Percentiles rank a stretch among this genome's conserved stretches.
Evolutionary conservation across 1,139 yeast species (phyloP).

Genomic region (Scheffersomyces illinoinensis): DNA sequence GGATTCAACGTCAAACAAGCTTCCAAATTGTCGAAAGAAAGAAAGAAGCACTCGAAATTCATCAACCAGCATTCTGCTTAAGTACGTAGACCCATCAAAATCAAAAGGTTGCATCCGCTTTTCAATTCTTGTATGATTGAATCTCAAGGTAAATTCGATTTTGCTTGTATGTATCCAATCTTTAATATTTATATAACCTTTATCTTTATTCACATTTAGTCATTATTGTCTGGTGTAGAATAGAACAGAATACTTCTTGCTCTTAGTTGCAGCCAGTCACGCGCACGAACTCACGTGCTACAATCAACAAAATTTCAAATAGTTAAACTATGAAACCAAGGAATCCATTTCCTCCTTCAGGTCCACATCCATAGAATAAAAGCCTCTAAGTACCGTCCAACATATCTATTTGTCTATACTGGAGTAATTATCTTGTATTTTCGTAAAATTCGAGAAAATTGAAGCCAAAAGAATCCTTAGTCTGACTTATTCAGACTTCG

Average conservation of each 20-base stretch:
- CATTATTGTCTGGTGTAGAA: neutral
- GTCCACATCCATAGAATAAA: neutral
- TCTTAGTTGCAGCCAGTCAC: neutral
- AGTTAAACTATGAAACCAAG: neutral
- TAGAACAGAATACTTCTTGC: neutral
- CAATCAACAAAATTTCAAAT: neutral
- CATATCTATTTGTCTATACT: neutral
- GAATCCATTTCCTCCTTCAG: neutral
- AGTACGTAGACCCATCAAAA: neutral
- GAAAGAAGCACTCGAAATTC: slow-evolving; percentile 25
- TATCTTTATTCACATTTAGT: neutral
- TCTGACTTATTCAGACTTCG: neutral
- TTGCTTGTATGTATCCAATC: neutral
- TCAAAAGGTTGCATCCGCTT: neutral
- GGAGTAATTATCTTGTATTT: neutral
- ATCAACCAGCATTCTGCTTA: neutral
- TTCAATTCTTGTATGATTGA: neutral
- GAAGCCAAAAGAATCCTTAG: neutral
- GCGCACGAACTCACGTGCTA: neutral
- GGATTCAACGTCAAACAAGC: slow-evolving; percentile 87
- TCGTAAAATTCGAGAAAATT: too few species aligned
- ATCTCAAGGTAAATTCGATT: neutral
- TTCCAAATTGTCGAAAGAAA: slow-evolving; percentile 56
- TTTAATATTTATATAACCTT: neutral
- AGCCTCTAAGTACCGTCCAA: neutral